Conservation (phyloP, 106 monocot genomes). For the Acorus calamus region DNA sequence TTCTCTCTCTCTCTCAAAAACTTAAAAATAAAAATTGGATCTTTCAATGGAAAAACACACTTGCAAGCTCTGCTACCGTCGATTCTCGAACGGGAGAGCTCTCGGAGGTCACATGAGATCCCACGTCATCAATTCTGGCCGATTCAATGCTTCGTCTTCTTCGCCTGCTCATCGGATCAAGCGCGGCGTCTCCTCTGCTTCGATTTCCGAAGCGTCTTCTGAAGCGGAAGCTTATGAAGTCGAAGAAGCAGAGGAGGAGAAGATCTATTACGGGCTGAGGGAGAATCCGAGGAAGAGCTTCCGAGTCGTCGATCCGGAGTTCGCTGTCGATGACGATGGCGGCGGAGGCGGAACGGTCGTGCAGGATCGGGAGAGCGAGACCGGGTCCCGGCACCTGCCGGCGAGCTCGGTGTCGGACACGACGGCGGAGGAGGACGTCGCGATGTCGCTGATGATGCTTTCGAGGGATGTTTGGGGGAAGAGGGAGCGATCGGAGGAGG, state of each 20-base stretch:
- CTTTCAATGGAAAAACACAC: constrained; percentile 12
- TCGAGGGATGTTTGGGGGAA: constrained; percentile 1
- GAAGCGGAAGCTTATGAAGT: neutral
- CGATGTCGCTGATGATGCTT: constrained; percentile 8
- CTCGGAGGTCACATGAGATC: constrained; percentile 13
- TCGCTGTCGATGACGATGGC: neutral
- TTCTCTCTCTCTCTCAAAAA: neutral
- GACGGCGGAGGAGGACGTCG: constrained; percentile 8
- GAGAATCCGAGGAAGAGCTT: neutral
- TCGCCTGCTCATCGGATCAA: too few relatives aligned
- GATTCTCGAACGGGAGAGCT: constrained; percentile 9
- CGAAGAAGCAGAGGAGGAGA: neutral
- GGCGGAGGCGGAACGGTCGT: neutral
- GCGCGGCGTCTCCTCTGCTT: too few relatives aligned
- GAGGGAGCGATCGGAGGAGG: neutral
- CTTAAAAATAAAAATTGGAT: too few relatives aligned
- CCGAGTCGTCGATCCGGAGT: neutral
- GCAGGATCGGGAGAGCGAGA: constrained; percentile 10
- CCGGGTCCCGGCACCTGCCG: neutral
- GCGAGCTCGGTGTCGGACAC: constrained; percentile 10
- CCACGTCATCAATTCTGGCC: neutral
- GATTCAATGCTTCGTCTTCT: too few relatives aligned
- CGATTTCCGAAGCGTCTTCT: neutral
- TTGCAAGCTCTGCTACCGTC: constrained; percentile 9
- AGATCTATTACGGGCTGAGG: neutral